Base-by-base conservation (phyloP, 805 yeast species). In the Suhomyces faveliae region DNA sequence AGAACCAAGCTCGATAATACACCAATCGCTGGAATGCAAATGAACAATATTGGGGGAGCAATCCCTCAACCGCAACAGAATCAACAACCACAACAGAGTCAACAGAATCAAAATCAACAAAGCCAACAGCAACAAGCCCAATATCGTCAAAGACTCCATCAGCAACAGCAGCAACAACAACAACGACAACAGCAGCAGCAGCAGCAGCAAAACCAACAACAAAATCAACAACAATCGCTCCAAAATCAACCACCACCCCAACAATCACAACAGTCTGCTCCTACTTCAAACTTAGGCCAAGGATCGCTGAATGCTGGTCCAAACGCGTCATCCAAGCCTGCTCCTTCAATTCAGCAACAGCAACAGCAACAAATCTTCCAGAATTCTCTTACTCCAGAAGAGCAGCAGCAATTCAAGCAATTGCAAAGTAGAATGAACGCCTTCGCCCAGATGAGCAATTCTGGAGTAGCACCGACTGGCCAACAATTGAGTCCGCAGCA, bases 331-430 rank as follows among this genome's bases (percentile, higher is more conserved):
- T 7, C 37, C 29, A 25, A 21, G 5, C 42, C 38, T 19, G 20
- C 10, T 12, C 35, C 35, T 19, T 13, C 46, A 3, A 38, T 41
- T n/a, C 61, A 60, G 42, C 76, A 70, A 49, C 74, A 68, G 43
- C 76, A 71, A 44, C 77, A 73, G 45, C 77, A 73, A 53, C 77
- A 73, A 49, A 67, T 73, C n/a, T 72, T 73, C 67, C 76, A 70
- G 44, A 65, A 55, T 49, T 58, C 73, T 9, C 61, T 73, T 40
- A 56, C 70, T 3, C 70, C 75, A 1, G 71, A 71, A 46, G 77
- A 73, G 48, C 78, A 73, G 47, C 73, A 67, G 42, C 53, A 62
- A 4, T 73, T 70, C 61, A 64, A 70, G 48, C 76, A 71, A 42
- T 55, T 68, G 46, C 78, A 73, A 50, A 52, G 63, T 2, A 60